Conservation (phyloP, 768 basidiomycete genomes). For the Daedaleopsis sinensis region DNA sequence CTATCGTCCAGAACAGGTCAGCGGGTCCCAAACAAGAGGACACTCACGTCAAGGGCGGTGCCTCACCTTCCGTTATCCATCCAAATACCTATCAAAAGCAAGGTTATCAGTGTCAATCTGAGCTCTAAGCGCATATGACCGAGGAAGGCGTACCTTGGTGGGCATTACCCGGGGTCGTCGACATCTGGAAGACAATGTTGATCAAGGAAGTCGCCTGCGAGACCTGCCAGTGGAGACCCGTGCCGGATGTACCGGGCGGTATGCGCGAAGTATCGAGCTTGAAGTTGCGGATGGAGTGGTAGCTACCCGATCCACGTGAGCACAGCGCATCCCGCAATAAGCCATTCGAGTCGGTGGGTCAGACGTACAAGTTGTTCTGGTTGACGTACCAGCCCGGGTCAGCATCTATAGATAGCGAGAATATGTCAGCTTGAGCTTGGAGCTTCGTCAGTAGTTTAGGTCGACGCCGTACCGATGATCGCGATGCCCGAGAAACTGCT, state of each 20-base stretch:
- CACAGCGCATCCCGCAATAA: background rate
- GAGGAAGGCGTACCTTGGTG: slow-evolving; percentile 57
- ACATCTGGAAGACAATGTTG: slow-evolving; percentile 76
- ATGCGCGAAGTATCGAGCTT: slow-evolving; percentile 67
- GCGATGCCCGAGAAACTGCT: slow-evolving; percentile 67
- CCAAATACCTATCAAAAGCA: slow-evolving; percentile 46
- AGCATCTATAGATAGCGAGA: slow-evolving; percentile 18
- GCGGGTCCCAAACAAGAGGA: background rate
- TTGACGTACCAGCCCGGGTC: slow-evolving; percentile 48
- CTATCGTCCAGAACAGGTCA: slow-evolving; percentile 27
- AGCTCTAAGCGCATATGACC: background rate
- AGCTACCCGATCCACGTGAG: slow-evolving; percentile 28
- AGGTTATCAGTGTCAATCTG: background rate
- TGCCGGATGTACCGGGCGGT: slow-evolving; percentile 50
- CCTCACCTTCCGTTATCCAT: slow-evolving; percentile 72
- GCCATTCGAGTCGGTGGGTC: background rate
- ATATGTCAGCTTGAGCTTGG: background rate
- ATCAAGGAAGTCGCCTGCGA: slow-evolving; percentile 75
- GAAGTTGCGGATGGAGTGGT: slow-evolving; percentile 75
- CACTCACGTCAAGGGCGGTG: background rate
- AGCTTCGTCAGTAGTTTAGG: background rate
- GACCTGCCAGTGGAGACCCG: slow-evolving; percentile 86
- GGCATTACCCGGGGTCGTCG: slow-evolving; percentile 56
- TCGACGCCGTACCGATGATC: slow-evolving; percentile 59
- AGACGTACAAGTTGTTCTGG: slow-evolving; percentile 42